These are phyloP conservation scores for Pseudogymnoascus sp. DNA, from an alignment of 2,329 filamentous ascomycete species.

Conservation along the genomic window DNA sequence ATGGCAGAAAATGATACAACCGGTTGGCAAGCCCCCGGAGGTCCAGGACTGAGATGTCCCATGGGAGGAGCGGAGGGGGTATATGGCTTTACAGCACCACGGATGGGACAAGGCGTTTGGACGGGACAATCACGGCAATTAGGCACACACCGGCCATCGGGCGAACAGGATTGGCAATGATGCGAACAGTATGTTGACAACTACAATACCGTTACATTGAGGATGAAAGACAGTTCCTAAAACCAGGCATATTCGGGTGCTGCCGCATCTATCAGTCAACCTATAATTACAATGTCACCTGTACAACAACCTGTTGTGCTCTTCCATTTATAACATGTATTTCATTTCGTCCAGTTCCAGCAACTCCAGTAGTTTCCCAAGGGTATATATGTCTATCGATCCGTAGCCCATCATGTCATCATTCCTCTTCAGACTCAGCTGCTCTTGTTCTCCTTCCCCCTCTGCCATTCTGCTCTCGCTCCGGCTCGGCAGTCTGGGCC, in stretches of 20 bases:
- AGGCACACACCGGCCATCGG: not conserved
- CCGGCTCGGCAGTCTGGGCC: conserved; percentile 18
- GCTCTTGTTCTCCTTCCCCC: conserved; percentile 18
- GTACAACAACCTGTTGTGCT: not conserved
- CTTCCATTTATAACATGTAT: not conserved
- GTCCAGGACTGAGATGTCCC: conserved; percentile 35
- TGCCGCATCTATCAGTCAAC: not conserved
- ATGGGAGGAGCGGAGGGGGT: not conserved
- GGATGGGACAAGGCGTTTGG: not conserved
- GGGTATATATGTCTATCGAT: conserved; percentile 4
- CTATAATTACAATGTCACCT: not conserved
- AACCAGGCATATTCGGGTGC: not conserved
- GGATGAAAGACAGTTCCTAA: not conserved
- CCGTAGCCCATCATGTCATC: not conserved
- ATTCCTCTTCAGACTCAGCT: conserved; percentile 15
- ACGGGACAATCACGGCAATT: not conserved
- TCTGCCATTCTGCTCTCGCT: conserved; percentile 20
- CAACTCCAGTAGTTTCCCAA: not conserved
- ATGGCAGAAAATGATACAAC: conserved; percentile 58
- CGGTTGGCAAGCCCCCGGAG: conserved; percentile 59
- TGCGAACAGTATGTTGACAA: not conserved
- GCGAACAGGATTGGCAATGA: not conserved
- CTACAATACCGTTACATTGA: not conserved
- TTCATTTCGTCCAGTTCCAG: not conserved
- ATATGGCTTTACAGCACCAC: not conserved